These are phyloP conservation scores for Plectosphaerella sp. DNA, from an alignment of 2,329 filamentous ascomycete species.

Conservation along the genomic window DNA sequence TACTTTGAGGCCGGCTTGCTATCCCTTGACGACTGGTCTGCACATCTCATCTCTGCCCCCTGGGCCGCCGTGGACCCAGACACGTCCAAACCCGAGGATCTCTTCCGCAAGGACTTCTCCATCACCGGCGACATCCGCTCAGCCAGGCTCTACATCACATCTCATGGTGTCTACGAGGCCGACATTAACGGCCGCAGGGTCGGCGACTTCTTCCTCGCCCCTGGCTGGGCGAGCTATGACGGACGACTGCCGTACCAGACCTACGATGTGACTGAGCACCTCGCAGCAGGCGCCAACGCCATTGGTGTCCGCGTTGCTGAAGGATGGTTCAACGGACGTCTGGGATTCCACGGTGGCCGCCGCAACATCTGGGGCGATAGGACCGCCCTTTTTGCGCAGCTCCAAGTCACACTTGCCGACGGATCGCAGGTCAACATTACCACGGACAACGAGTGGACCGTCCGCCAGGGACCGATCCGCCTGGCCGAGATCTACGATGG, in stretches of 20 bases:
- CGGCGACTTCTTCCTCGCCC: slow-evolving; percentile 36
- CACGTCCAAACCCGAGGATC: slow-evolving; percentile 11
- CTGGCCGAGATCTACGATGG: slow-evolving; percentile 12
- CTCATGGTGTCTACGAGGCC: slow-evolving; percentile 39
- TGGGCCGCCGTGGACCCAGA: slow-evolving; percentile 20
- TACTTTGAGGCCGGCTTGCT: slow-evolving; percentile 28
- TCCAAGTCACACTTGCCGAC: slow-evolving; percentile 3
- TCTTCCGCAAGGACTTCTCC: slow-evolving; percentile 28
- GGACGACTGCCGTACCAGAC: slow-evolving; percentile 47
- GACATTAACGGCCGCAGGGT: slow-evolving; percentile 41
- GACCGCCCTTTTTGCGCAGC: slow-evolving; percentile 1
- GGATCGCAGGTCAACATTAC: not conserved
- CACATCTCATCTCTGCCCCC: slow-evolving; percentile 21
- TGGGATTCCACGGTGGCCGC: slow-evolving; percentile 11
- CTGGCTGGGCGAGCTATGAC: slow-evolving; percentile 48
- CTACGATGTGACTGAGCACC: slow-evolving; percentile 40
- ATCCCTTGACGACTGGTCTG: slow-evolving; percentile 21
- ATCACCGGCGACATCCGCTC: slow-evolving; percentile 15
- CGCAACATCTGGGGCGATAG: slow-evolving; percentile 19
- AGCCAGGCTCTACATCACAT: slow-evolving; percentile 42
- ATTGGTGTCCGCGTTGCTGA: slow-evolving; percentile 37
- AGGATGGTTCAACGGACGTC: slow-evolving; percentile 36
- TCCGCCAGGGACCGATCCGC: slow-evolving; percentile 2
- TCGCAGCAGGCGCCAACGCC: slow-evolving; percentile 21
- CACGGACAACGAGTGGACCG: slow-evolving; percentile 1